Evolutionary conservation across 441 rosid genomes (phyloP).

Genomic region (Populus trichocarpa): DNA sequence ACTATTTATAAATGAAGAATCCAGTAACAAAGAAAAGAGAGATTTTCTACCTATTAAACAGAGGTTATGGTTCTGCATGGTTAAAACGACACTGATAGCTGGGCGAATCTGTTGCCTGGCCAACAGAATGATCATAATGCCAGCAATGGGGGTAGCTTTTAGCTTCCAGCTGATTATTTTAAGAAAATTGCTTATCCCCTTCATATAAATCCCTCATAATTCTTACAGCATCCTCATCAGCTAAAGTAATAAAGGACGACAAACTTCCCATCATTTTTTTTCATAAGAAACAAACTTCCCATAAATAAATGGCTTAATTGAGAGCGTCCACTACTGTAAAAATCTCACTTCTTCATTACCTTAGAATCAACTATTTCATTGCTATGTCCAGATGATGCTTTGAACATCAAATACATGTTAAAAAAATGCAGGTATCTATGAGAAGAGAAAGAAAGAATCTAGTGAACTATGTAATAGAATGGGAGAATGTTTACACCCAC

Average conservation of each 20-base stretch:
- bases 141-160: no score
- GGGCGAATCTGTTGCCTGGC: no score
- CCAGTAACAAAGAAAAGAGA: neutral
- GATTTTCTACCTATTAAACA: neutral
- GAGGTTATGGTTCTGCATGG: no score
- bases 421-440: neutral
- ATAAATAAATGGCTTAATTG: neutral
- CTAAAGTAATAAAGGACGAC: neutral
- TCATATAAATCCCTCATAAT: neutral
- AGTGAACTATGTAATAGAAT: neutral
- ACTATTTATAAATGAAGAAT: neutral
- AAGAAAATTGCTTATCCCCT: no score
- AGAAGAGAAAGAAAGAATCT: neutral
- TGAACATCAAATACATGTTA: neutral
- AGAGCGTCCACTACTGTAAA: neutral
- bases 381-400: neutral
- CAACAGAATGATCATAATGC: no score
- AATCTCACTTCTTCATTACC: neutral
- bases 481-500: slow-evolving; percentile 27
- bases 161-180: no score
- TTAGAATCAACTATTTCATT: neutral
- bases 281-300: neutral
- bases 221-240: neutral
- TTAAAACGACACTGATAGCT: no score
- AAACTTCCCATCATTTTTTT: neutral